These are phyloP conservation scores for Plasmodium vinckei DNA, from an alignment of 169 alveolate genomes.

Conservation along the genomic window DNA sequence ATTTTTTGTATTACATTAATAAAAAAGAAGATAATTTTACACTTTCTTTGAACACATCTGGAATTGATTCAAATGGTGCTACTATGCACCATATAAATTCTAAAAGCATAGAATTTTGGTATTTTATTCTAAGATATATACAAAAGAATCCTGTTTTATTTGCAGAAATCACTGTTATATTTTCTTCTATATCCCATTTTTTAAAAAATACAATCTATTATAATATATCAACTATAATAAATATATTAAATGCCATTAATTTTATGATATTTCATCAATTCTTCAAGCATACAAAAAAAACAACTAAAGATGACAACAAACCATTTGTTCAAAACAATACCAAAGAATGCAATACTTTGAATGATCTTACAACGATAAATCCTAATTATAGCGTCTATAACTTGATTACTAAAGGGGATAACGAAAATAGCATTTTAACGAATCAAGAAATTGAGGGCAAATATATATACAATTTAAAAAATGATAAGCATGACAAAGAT, in stretches of 20 bases:
- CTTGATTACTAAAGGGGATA: neutral
- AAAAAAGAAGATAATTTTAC: conserved; percentile 55
- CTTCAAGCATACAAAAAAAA: conserved; percentile 38
- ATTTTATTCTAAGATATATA: conserved; percentile 59
- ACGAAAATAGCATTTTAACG: neutral
- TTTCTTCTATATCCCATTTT: conserved; percentile 61
- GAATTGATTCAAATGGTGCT: conserved; percentile 21
- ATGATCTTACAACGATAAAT: neutral
- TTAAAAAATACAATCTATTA: conserved; percentile 64
- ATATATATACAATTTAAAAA: neutral
- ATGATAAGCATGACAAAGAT: neutral
- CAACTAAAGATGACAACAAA: neutral
- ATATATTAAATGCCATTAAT: conserved; percentile 62
- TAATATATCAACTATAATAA: conserved; percentile 37
- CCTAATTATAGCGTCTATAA: neutral
- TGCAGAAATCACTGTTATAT: conserved; percentile 72
- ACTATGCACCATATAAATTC: conserved; percentile 51
- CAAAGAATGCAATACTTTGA: neutral
- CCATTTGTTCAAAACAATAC: no score
- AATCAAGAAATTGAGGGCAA: neutral
- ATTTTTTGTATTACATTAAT: conserved; percentile 52
- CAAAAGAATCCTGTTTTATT: conserved; percentile 73
- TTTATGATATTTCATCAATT: conserved; percentile 76
- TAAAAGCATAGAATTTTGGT: conserved; percentile 64
- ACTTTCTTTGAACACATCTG: conserved; percentile 15